Base-by-base conservation (phyloP, 768 basidiomycete species). In the Chalciporus chontae region DNA sequence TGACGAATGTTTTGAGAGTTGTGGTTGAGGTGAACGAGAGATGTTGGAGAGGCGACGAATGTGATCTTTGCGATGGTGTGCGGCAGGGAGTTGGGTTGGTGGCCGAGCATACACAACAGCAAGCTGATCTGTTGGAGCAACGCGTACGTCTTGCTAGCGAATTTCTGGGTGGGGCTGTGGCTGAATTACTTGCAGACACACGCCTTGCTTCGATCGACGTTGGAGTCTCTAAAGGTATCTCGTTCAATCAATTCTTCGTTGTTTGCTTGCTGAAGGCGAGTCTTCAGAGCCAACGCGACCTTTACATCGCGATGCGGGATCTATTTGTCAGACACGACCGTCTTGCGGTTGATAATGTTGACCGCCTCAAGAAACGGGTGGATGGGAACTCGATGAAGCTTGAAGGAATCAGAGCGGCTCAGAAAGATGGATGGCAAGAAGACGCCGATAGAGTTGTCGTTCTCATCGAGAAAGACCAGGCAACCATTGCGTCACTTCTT, bases 331-430 rank as follows among this genome's bases (percentile, higher is more conserved):
- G 94, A 18, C 87, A 92, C 56, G 92, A 94, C 54, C 83, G 90
- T n/a, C 77, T 94, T 38, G 90, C 92, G 0, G 77, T 83, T 34
- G 95, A 97, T 62, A 84, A 88, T 55, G 90, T 93, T 2, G 93
- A 96, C 50, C 78, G 87, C 31, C 73, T 98, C 50, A 85, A 85
- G 69, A 94, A 91, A 63, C 85, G 90, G 31, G 84, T 94, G 27
- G 92, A 94, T 49, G 71, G 72, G 0, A 87, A 79, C 47, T 81
- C 84, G 3, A 69, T 80, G 56, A 94, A 90, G 66, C 76, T 94
- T 34, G 90, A 94, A 60, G 77, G 76, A 1, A 77, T 89, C 50
- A 83, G 85, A 47, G 71, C 75, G 8, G 78, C 77, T 0, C 77
- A 80, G 64, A 94, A 87, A 64, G 87, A 91, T 4, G 82, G 85